A percentile compares a stretch with the other conserved stretches of the same genome.
Conservation (phyloP, 768 basidiomycete genomes). For the Tulasnella sp. region DNA sequence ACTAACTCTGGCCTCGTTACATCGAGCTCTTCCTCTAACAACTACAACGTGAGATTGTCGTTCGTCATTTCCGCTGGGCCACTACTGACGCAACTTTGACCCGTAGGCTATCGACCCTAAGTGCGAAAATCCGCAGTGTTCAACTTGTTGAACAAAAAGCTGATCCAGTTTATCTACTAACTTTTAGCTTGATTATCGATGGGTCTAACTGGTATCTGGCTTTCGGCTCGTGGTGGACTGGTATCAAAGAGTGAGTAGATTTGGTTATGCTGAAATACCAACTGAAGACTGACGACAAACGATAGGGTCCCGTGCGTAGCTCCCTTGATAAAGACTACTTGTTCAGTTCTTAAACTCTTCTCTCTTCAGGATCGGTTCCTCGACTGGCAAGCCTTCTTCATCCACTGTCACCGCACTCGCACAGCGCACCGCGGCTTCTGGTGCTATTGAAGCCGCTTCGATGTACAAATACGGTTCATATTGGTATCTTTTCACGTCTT, state of each 20-base stretch:
- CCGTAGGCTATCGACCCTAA: slow-evolving; percentile 46
- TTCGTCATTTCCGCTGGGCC: neutral
- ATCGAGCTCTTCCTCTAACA: slow-evolving; percentile 34
- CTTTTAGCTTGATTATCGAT: slow-evolving; percentile 27
- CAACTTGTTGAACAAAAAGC: neutral
- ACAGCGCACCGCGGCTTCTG: slow-evolving; percentile 37
- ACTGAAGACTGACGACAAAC: neutral
- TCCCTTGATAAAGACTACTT: neutral
- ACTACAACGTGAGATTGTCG: slow-evolving; percentile 35
- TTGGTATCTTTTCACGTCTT: slow-evolving; percentile 51
- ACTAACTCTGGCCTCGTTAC: slow-evolving; percentile 44
- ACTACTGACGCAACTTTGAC: neutral
- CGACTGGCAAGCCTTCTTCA: slow-evolving; percentile 39
- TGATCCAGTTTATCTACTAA: neutral
- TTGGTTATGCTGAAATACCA: neutral
- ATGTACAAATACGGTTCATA: slow-evolving; percentile 40
- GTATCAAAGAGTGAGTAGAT: slow-evolving; percentile 39
- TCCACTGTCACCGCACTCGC: slow-evolving; percentile 39
- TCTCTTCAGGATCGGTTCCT: slow-evolving; percentile 32
- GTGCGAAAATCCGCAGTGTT: neutral
- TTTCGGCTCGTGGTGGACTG: slow-evolving; percentile 52
- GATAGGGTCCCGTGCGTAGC: neutral
- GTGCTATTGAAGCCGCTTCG: slow-evolving; percentile 45
- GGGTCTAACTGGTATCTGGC: slow-evolving; percentile 43
- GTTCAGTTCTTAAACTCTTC: neutral